A percentile compares a stretch with the other conserved stretches of the same genome.
Evolutionary conservation across 352 stramenopile genomes (phyloP).

Genomic region (Elongisporangium anandrum): DNA sequence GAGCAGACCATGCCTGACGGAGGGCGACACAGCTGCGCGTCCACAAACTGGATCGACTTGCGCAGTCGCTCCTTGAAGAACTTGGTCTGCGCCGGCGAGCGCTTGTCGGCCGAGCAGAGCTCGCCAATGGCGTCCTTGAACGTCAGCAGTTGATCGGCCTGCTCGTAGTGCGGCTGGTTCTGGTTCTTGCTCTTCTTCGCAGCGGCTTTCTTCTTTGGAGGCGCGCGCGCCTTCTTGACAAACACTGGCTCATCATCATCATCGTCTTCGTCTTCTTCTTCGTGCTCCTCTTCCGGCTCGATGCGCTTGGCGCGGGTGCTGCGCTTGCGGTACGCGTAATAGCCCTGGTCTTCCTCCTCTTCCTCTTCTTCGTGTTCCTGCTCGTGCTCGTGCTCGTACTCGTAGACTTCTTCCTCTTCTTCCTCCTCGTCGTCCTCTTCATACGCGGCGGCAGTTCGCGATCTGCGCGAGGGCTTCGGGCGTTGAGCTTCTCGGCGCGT

Average conservation of each 20-base stretch:
- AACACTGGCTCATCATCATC: not conserved
- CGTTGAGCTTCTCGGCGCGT: not conserved
- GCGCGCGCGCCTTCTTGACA: no score
- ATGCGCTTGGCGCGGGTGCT: conserved; percentile 1
- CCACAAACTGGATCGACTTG: conserved; percentile 65
- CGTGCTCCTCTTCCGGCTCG: conserved; percentile 9
- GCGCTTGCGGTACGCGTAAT: not conserved
- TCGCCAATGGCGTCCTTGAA: conserved; percentile 70
- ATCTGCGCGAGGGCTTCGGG: not conserved
- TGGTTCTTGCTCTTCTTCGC: conserved; percentile 4
- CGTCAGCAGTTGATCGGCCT: conserved; percentile 44
- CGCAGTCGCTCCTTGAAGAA: conserved; percentile 71
- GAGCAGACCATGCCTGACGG: conserved; percentile 37
- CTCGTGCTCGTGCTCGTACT: conserved; percentile 7
- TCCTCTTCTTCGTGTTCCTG: conserved; percentile 20
- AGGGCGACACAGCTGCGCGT: conserved; percentile 55
- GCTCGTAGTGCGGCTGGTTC: conserved; percentile 31
- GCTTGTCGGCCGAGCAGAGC: conserved; percentile 56
- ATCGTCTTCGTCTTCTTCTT: conserved; percentile 3
- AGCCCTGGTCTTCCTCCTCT: conserved; percentile 17
- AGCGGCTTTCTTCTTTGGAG: no score
- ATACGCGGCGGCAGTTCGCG: not conserved
- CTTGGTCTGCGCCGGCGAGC: conserved; percentile 39
- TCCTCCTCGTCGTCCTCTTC: conserved; percentile 4
- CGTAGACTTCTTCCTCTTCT: conserved; percentile 13